Base-by-base conservation (phyloP, 2,329 filamentous ascomycete genomes). In the Albifimbria verrucaria region DNA sequence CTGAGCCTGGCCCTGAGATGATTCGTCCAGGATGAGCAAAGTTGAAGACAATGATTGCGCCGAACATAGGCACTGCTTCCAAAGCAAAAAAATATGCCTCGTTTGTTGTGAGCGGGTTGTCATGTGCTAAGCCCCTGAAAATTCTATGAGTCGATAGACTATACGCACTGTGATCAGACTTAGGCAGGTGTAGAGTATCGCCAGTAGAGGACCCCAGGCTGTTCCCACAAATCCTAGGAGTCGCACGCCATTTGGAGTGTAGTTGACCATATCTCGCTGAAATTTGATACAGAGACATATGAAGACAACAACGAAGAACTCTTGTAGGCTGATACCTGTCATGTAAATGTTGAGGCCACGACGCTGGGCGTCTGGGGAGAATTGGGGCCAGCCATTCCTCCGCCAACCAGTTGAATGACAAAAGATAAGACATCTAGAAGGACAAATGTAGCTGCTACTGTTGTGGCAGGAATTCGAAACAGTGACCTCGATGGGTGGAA, bases 71-170 rank as follows among this genome's bases (percentile, higher is more conserved):
- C 0, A 62, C 57, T 0, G 67, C 71, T 58, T 80, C 76, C 42
- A 79, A 74, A 7, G 73, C 62, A 54, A 72, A 78, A 49, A 79
- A 80, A 52, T 69, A 79, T 51, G 68, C 70, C 60, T 79, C 77
- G 18, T 77, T 68, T 0, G 59, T 61, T 0, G 54, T 47, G 0
- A 64, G 45, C 0, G 50, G 36, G 6, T 65, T 66, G 1, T 65
- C 58, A 9, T 57, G 49, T 0, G 52, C 58, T 26, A 72, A 59
- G 0, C 75, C 77, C 68, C 68, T 0, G 73, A 73, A 58, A 78
- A 83, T 56, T 85, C 79, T 18, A 72, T 60, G 2, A 85, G 66
- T 3, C 82, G 76, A 64, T 77, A 85, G 51, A 82, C 70, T 55
- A 84, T 84, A 15, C 80, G 77, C 17, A 73, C 60, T 0, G 68